phyloP scores from a whole-genome alignment of 768 basidiomycete species.

The Leccinum subgranulosum region DNA sequence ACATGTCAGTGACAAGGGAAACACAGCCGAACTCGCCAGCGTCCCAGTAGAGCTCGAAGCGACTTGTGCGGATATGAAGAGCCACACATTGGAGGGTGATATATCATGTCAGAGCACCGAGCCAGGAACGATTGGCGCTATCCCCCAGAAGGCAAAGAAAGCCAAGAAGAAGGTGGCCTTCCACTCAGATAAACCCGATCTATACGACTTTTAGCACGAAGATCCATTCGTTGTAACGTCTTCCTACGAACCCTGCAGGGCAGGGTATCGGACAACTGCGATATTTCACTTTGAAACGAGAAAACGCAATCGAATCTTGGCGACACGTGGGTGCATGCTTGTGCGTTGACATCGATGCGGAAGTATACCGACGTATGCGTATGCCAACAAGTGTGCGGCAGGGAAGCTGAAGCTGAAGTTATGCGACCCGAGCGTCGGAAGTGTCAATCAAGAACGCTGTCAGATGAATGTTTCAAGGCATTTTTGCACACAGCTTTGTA shows the following conservation, averaged over 20 bases:
- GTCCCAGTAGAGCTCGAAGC: conserved; percentile 46
- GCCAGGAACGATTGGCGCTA: conserved; percentile 3
- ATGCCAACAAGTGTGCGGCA: background rate
- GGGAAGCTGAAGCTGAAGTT: background rate
- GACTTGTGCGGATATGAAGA: conserved; percentile 4
- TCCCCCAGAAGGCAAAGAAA: conserved; percentile 38
- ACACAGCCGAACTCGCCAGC: conserved; percentile 31
- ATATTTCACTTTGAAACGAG: background rate
- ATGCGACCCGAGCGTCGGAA: conserved; percentile 9
- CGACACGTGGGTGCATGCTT: background rate
- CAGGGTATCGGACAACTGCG: background rate
- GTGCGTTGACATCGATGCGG: background rate
- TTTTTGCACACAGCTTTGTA: conserved; percentile 14
- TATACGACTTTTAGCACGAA: conserved; percentile 65
- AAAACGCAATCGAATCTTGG: background rate
- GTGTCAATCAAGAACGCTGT: conserved; percentile 7
- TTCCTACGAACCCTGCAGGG: background rate
- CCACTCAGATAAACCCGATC: conserved; percentile 59
- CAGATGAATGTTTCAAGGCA: conserved; percentile 17
- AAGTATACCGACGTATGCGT: background rate
- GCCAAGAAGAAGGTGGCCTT: conserved; percentile 69
- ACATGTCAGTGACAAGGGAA: conserved; percentile 7
- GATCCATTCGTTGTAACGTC: background rate
- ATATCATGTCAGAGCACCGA: conserved; percentile 5
- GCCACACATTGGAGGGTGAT: conserved; percentile 1